Conservation (phyloP, 2,329 filamentous ascomycete genomes). For the Fusarium odoratissimum region DNA sequence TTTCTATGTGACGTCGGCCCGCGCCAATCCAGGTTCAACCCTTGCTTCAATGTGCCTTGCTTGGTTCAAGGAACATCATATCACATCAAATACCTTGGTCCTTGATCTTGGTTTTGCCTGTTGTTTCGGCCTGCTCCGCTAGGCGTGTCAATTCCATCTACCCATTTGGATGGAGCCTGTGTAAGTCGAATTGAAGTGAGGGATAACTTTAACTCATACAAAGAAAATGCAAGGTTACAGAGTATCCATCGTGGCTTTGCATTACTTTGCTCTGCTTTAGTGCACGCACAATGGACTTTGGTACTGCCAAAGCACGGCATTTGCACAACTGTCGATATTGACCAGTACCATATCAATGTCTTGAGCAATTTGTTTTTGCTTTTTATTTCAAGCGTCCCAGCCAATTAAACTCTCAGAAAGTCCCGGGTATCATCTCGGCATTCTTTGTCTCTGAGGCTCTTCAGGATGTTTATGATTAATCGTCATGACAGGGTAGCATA, state of each 20-base stretch:
- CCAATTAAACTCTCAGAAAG: not conserved
- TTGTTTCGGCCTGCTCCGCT: constrained; percentile 23
- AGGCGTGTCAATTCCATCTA: not conserved
- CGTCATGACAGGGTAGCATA: constrained; percentile 26
- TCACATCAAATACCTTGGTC: not conserved
- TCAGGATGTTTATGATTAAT: constrained; percentile 14
- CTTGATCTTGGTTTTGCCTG: not conserved
- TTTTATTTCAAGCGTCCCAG: constrained; percentile 2
- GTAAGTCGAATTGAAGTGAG: constrained; percentile 1
- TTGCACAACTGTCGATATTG: constrained; percentile 32
- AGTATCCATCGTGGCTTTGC: constrained; percentile 25
- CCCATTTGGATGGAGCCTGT: constrained; percentile 1
- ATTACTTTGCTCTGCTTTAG: not conserved
- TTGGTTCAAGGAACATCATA: constrained; percentile 14
- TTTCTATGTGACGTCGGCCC: constrained; percentile 32
- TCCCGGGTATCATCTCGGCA: constrained; percentile 5
- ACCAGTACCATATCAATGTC: constrained; percentile 1
- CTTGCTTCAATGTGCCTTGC: not conserved
- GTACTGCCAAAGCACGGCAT: constrained; percentile 17
- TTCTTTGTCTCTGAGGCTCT: constrained; percentile 25
- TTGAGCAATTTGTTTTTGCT: constrained; percentile 13
- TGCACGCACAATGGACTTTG: not conserved
- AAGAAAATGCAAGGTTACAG: constrained; percentile 10
- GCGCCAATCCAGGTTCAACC: constrained; percentile 3
- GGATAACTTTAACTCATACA: not conserved